A percentile compares a stretch with the other conserved stretches of the same genome.
phyloP scores from a whole-genome alignment of 768 basidiomycete species.

The Phylloporus rhodoxanthus region DNA sequence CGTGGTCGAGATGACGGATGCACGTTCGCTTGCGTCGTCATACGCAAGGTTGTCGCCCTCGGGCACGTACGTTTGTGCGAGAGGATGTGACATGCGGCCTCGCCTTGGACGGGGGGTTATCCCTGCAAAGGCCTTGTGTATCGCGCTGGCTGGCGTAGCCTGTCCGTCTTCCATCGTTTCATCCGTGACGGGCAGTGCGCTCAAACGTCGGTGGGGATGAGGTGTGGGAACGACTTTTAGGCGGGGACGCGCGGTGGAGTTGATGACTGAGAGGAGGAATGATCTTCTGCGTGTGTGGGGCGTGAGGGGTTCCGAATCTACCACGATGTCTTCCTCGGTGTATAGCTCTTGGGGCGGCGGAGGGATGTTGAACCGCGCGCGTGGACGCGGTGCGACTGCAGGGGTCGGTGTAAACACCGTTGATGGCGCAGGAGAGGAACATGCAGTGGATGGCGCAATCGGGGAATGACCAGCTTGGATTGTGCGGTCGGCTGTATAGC shows the following conservation, averaged over 20 bases:
- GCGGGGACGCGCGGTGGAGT: slow-evolving; percentile 72
- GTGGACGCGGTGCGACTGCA: slow-evolving; percentile 52
- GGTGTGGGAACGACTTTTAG: slow-evolving; percentile 41
- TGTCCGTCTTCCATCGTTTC: slow-evolving; percentile 30
- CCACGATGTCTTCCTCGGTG: slow-evolving; percentile 27
- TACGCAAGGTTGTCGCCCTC: slow-evolving; percentile 27
- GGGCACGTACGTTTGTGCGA: slow-evolving; percentile 47
- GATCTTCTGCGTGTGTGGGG: slow-evolving; percentile 70
- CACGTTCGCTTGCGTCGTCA: slow-evolving; percentile 48
- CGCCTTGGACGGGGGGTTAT: slow-evolving; percentile 58
- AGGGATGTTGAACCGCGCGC: slow-evolving; percentile 57
- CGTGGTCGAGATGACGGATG: slow-evolving; percentile 73
- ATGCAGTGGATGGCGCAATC: slow-evolving; percentile 35
- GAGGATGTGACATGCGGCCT: slow-evolving; percentile 56
- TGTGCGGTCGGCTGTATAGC: slow-evolving; percentile 28
- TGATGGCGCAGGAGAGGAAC: slow-evolving; percentile 53
- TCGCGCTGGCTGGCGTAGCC: slow-evolving; percentile 30
- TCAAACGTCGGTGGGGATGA: slow-evolving; percentile 44
- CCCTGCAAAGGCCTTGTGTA: slow-evolving; percentile 54
- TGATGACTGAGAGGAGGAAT: slow-evolving; percentile 79
- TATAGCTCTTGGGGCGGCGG: slow-evolving; percentile 38
- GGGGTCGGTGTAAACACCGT: slow-evolving; percentile 65
- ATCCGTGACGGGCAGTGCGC: slow-evolving; percentile 52
- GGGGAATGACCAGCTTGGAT: slow-evolving; percentile 30
- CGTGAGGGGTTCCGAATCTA: slow-evolving; percentile 49